A percentile compares a stretch with the other conserved stretches of the same genome.
These are phyloP conservation scores for Eremochloa ophiuroides DNA, from an alignment of 176 grass and related monocot genomes.

Conservation along the genomic window DNA sequence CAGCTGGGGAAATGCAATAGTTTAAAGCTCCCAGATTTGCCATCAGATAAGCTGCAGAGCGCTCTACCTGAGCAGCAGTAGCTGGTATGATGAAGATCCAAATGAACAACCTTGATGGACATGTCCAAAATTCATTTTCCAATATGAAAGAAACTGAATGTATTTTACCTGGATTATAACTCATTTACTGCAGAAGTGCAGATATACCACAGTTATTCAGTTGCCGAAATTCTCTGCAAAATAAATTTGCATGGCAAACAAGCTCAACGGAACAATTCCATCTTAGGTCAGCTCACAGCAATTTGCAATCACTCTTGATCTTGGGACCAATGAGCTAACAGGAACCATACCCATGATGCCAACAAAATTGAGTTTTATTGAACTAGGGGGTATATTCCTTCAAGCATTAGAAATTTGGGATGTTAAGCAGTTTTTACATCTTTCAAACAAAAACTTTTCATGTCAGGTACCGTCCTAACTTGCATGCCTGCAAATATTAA, in stretches of 20 bases:
- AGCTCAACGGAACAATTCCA: conserved; percentile 29
- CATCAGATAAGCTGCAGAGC: conserved; percentile 21
- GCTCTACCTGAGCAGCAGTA: too few species aligned
- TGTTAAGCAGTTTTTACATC: conserved; percentile 14
- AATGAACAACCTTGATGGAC: conserved; percentile 5
- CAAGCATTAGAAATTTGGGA: conserved; percentile 18
- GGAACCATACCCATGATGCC: conserved; percentile 27
- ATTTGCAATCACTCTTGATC: conserved; percentile 7
- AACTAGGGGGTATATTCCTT: conserved; percentile 11
- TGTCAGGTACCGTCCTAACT: background rate
- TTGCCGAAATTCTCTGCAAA: conserved; percentile 19
- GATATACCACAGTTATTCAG: background rate
- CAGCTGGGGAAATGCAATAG: background rate
- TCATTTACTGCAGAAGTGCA: conserved; percentile 32
- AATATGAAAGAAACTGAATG: conserved; percentile 9
- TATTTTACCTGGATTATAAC: conserved; percentile 33
- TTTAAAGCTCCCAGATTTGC: conserved; percentile 23
- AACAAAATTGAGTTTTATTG: conserved; percentile 25
- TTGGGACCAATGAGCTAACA: conserved; percentile 38
- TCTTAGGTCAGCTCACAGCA: background rate
- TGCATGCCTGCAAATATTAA: conserved; percentile 10
- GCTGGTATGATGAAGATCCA: conserved; percentile 46
- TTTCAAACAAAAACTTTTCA: background rate
- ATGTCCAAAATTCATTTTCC: conserved; percentile 27
- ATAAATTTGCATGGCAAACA: conserved; percentile 39